Percentiles rank a stretch among this genome's conserved stretches.
Conservation (phyloP, 441 rosid genomes). For the Eruca vesicaria region DNA sequence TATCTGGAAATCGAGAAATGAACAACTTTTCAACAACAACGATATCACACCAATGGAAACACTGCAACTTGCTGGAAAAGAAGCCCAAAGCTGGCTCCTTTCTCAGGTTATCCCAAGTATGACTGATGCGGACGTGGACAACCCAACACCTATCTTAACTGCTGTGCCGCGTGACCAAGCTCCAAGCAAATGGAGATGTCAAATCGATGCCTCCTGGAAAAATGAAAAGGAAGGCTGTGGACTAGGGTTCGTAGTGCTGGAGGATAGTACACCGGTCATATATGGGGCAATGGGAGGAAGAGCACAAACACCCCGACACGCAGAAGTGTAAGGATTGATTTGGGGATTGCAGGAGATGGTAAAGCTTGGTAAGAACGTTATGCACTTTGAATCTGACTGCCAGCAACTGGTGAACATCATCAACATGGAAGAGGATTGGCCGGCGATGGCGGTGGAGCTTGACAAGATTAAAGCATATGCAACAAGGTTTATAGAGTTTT, state of each 20-base stretch:
- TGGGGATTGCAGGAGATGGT: not conserved
- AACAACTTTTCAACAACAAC: not conserved
- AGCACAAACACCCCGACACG: not conserved
- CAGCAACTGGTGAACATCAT: not conserved
- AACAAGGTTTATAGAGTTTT: not conserved
- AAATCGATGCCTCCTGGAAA: not conserved
- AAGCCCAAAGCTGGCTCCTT: not conserved
- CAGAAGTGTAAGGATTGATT: not conserved
- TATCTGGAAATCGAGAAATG: not conserved
- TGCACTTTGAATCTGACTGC: not conserved
- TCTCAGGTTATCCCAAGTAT: not conserved
- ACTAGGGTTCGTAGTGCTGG: not conserved
- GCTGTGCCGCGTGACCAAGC: no score
- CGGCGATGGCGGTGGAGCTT: not conserved
- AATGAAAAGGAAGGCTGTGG: not conserved
- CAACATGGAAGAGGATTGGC: not conserved
- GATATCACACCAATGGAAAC: no score
- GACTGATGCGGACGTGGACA: not conserved
- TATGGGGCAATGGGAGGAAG: not conserved
- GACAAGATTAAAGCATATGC: not conserved
- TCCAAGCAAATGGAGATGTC: not conserved
- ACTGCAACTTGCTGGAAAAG: not conserved
- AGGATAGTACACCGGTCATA: not conserved
- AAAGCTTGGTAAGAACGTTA: not conserved
- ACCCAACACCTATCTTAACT: no score